Evolutionary conservation across 768 basidiomycete species (phyloP), one percentile per base, ranked within the genome.

Genomic region (Coprinellus aureogranulatus): DNA sequence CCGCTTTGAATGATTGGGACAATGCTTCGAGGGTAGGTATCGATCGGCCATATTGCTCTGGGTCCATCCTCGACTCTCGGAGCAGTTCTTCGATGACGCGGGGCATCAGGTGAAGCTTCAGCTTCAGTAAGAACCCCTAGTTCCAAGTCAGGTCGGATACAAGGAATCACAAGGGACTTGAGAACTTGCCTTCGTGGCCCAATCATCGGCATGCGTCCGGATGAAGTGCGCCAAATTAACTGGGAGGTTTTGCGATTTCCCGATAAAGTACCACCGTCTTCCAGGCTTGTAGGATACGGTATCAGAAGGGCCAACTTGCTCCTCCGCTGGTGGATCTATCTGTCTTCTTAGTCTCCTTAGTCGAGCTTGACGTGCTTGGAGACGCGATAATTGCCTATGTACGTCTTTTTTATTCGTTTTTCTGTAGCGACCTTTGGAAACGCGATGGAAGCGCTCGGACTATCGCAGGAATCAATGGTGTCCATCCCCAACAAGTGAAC

Each of bases 341-440:
- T 52, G 50, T 22, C 22, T 52, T 18, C 42, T 28, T 8, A 52
- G 50, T 16, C 22, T 52, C 31, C 23, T 14, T 16, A 52, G 34
- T 34, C 50, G 28, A 4, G 50, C 50, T 30, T 34, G 50, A 11
- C 30, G 28, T 37, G 31, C 12, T 22, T 27, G 31, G 27, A 48
- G 9, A 11, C 22, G 25, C 4, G 46, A 48, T 14, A 48, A 6
- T 18, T 48, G 46, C 4, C 11, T 4, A 25, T 12, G 12, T 9
- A 37, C 50, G 2, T 37, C 8, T n/a, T 52, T 52, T 16, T 52
- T 52, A 34, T 52, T 52, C 27, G 50, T 52, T 25, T 34, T 52
- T 22, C 18, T 10, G 34, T 52, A 52, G 2, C 20, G 10, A 10
- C 4, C 2, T 22, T 52, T 52, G 20, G 50, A 22, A 39, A 37